Base-by-base conservation (phyloP, 2,329 filamentous ascomycete genomes). In the Clonostachys rhizophaga region DNA sequence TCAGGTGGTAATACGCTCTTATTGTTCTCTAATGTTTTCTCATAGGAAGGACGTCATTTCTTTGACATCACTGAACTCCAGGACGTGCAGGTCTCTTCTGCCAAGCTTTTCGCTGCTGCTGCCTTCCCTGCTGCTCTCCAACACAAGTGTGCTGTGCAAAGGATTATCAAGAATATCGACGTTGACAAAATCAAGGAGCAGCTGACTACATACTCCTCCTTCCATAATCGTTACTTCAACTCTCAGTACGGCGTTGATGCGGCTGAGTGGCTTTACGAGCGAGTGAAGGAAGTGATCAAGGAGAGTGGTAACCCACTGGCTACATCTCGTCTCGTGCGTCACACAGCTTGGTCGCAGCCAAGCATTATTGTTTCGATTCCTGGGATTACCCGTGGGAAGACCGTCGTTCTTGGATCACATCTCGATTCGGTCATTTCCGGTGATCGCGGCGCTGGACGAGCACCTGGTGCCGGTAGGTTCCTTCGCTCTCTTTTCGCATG, bases 281-380 rank as follows among this genome's bases (percentile, higher is more conserved):
- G 64, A 16, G 62, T 71, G 39, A 56, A 63, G 42, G 59, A 58
- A 47, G 50, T 49, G 2, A 58, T 71, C 35, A 66, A 68, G 11
- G 56, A 67, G 13, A 62, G 60, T 39, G 69, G 70, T 53, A 45
- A 52, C 35, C 51, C 68, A 3, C 59, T 64, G 20, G 72, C 72
- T 42, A 67, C 62, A 0, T 69, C 69, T 10, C 59, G 61, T 17
- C 58, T 68, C 46, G 69, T 74, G 51, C 61, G 65, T 2, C 71
- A 77, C 55, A 52, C 53, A 20, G 63, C 65, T 12, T 75, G 68
- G 58, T 68, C 63, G 47, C 74, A 76, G 53, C 67, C 69, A 0
- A 72, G 68, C 10, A 63, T 77, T 50, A 72, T 76, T 9, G 71
- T 69, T 2, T 66, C 61, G 5, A 69, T 76, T 18, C 72, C 72